Percentiles rank a stretch among this genome's conserved stretches.
These are phyloP conservation scores for Diaporthe citriasiana DNA, from an alignment of 2,329 filamentous ascomycete genomes.

Conservation along the genomic window DNA sequence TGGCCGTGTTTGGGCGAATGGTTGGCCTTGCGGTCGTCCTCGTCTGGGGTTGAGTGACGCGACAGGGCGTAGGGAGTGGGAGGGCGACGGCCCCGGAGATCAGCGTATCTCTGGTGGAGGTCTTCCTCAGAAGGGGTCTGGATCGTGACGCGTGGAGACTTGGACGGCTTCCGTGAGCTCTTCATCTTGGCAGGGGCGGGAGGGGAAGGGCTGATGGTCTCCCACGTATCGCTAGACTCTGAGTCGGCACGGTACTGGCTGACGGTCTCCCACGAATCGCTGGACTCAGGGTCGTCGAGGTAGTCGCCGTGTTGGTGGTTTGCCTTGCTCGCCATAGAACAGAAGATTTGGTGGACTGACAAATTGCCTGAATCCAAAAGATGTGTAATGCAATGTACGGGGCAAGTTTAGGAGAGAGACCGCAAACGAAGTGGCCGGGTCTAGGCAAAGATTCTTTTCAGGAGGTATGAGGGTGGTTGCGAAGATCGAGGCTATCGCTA, in stretches of 20 bases:
- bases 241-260: slow-evolving; percentile 32
- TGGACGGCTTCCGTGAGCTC: slow-evolving; percentile 12
- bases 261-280: slow-evolving; percentile 4
- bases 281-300: slow-evolving; percentile 28
- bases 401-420: background rate
- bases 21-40: background rate
- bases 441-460: background rate
- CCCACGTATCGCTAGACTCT: slow-evolving; percentile 25
- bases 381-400: background rate
- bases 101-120: background rate
- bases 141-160: slow-evolving; percentile 26
- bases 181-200: background rate
- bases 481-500: too few species aligned
- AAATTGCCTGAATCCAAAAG: background rate
- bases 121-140: slow-evolving; percentile 37
- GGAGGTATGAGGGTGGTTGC: background rate
- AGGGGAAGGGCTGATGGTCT: slow-evolving; percentile 4
- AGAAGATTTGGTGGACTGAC: slow-evolving; percentile 6
- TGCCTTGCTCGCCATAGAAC: slow-evolving; percentile 29
- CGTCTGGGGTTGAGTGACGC: background rate
- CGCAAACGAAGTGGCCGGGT: background rate
- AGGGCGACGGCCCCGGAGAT: background rate
- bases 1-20: background rate
- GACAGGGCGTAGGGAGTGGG: slow-evolving; percentile 5
- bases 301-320: background rate